phyloP scores from a whole-genome alignment of 1,139 yeast species.

The Hyphopichia buzzinii region DNA sequence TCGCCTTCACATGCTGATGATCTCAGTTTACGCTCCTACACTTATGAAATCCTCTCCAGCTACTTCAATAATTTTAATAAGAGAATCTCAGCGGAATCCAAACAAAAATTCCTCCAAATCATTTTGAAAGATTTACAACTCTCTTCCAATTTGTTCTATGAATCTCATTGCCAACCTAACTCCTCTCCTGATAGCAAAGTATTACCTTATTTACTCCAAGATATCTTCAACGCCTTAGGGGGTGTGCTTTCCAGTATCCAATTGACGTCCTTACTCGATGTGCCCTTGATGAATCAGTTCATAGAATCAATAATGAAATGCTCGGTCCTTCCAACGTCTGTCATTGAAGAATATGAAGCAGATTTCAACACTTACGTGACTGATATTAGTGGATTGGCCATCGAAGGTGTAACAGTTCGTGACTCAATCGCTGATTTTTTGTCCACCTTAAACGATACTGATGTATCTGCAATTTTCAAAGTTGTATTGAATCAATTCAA shows the following conservation, averaged over 20 bases:
- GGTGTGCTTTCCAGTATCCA: constrained; percentile 26
- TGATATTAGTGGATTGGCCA: constrained; percentile 65
- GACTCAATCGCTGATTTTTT: constrained; percentile 53
- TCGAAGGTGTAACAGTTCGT: constrained; percentile 42
- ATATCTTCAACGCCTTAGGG: constrained; percentile 24
- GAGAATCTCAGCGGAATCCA: constrained; percentile 20
- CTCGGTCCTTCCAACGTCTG: constrained; percentile 25
- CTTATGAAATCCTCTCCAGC: constrained; percentile 28
- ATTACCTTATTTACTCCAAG: constrained; percentile 15
- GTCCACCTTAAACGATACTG: constrained; percentile 40
- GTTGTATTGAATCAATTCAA: constrained; percentile 16
- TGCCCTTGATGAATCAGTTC: constrained; percentile 14
- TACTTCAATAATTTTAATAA: constrained; percentile 35
- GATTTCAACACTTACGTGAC: constrained; percentile 72
- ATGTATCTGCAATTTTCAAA: constrained; percentile 29
- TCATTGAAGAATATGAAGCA: constrained; percentile 32
- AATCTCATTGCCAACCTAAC: constrained; percentile 5
- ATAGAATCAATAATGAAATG: constrained; percentile 21
- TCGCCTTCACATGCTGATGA: constrained; percentile 20
- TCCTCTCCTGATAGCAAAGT: constrained; percentile 14
- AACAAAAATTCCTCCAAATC: constrained; percentile 13
- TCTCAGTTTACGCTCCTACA: constrained; percentile 20
- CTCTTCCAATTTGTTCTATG: constrained; percentile 14
- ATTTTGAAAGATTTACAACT: constrained; percentile 22
- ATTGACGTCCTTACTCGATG: constrained; percentile 11